These are phyloP conservation scores for Quercus engelmannii DNA, from an alignment of 306 rosid species.

Conservation along the genomic window DNA sequence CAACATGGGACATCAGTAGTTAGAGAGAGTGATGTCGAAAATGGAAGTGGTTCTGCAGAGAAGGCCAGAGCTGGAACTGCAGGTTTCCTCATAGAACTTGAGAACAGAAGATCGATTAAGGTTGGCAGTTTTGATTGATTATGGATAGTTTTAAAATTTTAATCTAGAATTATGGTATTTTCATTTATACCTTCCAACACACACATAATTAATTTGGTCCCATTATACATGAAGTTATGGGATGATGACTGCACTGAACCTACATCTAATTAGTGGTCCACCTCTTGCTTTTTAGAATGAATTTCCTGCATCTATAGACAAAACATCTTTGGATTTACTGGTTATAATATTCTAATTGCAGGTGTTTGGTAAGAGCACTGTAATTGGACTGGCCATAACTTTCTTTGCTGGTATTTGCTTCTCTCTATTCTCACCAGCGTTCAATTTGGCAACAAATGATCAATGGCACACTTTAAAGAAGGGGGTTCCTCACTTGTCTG, in stretches of 20 bases:
- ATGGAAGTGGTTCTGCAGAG: conserved; percentile 18
- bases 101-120: conserved; percentile 76
- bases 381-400: conserved; percentile 59
- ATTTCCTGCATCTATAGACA: neutral
- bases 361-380: conserved; percentile 76
- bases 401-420: conserved; percentile 84
- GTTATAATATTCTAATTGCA: conserved; percentile 16
- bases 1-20: conserved; percentile 26
- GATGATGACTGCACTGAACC: neutral
- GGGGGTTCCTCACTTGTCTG: conserved; percentile 77
- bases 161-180: neutral
- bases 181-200: neutral
- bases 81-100: conserved; percentile 65
- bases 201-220: neutral
- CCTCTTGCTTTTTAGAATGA: neutral
- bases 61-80: conserved; percentile 79
- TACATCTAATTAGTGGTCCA: neutral
- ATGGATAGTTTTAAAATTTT: too few species aligned
- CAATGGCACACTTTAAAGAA: conserved; percentile 70
- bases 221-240: neutral
- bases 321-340: neutral
- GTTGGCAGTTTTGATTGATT: conserved; percentile 25
- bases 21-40: conserved; percentile 40
- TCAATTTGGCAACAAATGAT: conserved; percentile 92
- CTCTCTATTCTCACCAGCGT: conserved; percentile 89